Evolutionary conservation across 2,329 filamentous ascomycete species (phyloP), one percentile per base, ranked within the genome.

Genomic region (Ophidiomyces ophidiicola): DNA sequence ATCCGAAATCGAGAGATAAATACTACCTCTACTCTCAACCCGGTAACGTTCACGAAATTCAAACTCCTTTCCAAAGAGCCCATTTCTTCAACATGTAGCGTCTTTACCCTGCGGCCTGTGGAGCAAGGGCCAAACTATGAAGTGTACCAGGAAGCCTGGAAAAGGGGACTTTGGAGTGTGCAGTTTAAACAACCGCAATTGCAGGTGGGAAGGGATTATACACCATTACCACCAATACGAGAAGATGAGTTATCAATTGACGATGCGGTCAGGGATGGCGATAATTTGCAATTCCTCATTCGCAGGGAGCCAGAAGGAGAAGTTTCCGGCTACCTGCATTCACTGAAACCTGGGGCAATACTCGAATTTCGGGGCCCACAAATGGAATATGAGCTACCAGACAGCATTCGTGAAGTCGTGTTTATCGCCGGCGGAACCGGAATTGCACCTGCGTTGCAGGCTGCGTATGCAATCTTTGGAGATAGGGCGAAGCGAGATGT

Each of bases 161-260:
- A 61, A 30, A 68, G 73, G 41, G 80, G 82, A 3, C 70, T 92
- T 29, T 93, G 85, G 81, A 86, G 80, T 46, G 80, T 96, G 23
- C 82, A 94, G 64, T 77, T 94, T 54, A 94, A 93, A 63, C 90
- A 96, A 63, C 90, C 90, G 2, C 79, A 94, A 57, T 64, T 96
- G 42, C 87, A 94, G 61, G 93, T 98, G 50, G 83, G 84, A 30
- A 68, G 90, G 45, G 78, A 85, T 42, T 98, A 98, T 61, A 96
- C 90, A 3, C 86, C 88, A 0, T 66, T 98, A 0, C 88, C 85
- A 0, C 71, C 76, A 0, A 18, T 36, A 18, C 15, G 32, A n/a
- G 38, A 41, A 30, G 38, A 41, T 18, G 38, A 36, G 25, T 31
- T 39, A 5, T 28, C 37, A 12, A 39, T 39, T n/a, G 37, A 39